Percentiles rank a stretch among this genome's conserved stretches.
Conservation (phyloP, 179 eudicot genomes). For the Camellia oleifera region DNA sequence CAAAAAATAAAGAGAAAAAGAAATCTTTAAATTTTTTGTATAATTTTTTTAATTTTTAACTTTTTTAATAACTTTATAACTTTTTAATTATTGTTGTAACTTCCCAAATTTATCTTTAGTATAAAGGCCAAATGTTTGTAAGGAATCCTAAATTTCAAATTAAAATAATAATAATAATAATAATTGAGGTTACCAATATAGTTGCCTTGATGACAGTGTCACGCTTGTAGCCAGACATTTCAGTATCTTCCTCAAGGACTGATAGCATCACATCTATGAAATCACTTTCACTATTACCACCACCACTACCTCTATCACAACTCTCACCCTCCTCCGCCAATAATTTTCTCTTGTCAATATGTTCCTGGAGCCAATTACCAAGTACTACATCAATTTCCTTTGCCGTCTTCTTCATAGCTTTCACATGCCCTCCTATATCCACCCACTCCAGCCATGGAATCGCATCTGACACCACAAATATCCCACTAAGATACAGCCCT, state of each 20-base stretch:
- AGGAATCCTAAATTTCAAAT: too few relatives aligned
- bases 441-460: slow-evolving; percentile 31
- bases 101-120: too few relatives aligned
- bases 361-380: slow-evolving; percentile 27
- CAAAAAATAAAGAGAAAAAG: too few relatives aligned
- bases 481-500: slow-evolving; percentile 13
- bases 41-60: too few relatives aligned
- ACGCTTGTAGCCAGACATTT: slow-evolving; percentile 10
- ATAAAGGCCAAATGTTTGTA: too few relatives aligned
- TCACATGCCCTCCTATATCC: slow-evolving; percentile 23
- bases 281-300: background rate
- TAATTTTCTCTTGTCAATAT: slow-evolving; percentile 12
- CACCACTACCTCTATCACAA: background rate
- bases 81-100: too few relatives aligned
- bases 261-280: slow-evolving; percentile 27
- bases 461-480: slow-evolving; percentile 24
- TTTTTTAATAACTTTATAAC: too few relatives aligned
- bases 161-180: too few relatives aligned
- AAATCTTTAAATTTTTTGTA: too few relatives aligned
- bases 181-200: slow-evolving; percentile 6
- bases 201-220: slow-evolving; percentile 21
- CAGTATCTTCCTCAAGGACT: background rate
- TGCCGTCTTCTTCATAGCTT: slow-evolving; percentile 19
- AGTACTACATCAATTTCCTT: slow-evolving; percentile 22
- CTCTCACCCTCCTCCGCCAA: background rate